A percentile compares a stretch with the other conserved stretches of the same genome.
These are phyloP conservation scores for Kockiozyma suomiensis DNA, from an alignment of 805 yeast species.

Conservation along the genomic window DNA sequence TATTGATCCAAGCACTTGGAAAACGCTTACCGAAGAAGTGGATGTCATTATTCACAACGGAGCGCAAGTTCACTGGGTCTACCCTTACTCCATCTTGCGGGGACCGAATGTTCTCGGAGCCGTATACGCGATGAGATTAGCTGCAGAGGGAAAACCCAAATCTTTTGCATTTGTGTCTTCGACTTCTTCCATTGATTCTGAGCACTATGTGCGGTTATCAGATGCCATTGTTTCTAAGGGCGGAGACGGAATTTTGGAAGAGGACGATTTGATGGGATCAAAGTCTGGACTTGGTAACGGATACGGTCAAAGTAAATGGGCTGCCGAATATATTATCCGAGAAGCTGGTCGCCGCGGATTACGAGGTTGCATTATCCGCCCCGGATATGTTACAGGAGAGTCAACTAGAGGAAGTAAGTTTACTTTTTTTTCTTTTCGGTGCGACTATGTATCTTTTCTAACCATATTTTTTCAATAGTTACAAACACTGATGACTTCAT, in stretches of 20 bases:
- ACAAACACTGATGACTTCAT: constrained; percentile 96
- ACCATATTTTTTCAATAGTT: constrained; percentile 48
- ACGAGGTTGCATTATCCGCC: constrained; percentile 86
- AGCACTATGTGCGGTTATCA: constrained; percentile 74
- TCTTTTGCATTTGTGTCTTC: constrained; percentile 90
- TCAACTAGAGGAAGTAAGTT: constrained; percentile 61
- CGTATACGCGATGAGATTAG: constrained; percentile 75
- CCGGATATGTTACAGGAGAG: constrained; percentile 94
- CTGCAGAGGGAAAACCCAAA: constrained; percentile 80
- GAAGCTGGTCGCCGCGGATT: constrained; percentile 87
- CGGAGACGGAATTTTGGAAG: constrained; percentile 71
- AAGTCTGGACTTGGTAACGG: constrained; percentile 83
- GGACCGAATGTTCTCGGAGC: constrained; percentile 93
- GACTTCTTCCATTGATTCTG: constrained; percentile 88
- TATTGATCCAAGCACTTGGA: constrained; percentile 59
- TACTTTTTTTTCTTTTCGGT: no score
- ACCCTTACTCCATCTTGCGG: constrained; percentile 85
- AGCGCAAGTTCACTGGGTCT: constrained; percentile 98
- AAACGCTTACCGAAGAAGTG: constrained; percentile 54
- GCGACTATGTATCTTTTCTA: no score
- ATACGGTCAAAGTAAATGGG: constrained; percentile 98
- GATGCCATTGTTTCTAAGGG: constrained; percentile 69
- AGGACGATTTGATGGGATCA: constrained; percentile 83
- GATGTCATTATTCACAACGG: constrained; percentile 94
- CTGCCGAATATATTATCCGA: constrained; percentile 86